A percentile compares a stretch with the other conserved stretches of the same genome.
These are phyloP conservation scores for Pestalotiopsis sp. DNA, from an alignment of 2,329 filamentous ascomycete species.

Conservation along the genomic window DNA sequence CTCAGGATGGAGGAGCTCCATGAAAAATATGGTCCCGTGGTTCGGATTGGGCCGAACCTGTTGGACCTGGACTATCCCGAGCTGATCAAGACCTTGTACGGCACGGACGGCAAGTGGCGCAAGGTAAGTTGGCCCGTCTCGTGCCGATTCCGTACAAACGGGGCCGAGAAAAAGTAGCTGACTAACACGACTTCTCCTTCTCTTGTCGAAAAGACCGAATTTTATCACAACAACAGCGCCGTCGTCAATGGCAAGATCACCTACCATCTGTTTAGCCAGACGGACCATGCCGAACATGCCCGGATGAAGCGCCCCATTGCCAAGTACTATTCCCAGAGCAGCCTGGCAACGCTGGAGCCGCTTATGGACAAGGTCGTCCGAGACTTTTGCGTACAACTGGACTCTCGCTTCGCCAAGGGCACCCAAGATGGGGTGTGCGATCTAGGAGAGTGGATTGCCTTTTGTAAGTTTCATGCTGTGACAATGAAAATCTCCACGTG, in stretches of 20 bases:
- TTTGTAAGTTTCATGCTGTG: conserved; percentile 19
- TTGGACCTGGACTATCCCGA: conserved; percentile 27
- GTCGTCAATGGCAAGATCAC: conserved; percentile 28
- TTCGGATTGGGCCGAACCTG: conserved; percentile 35
- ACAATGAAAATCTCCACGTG: no score
- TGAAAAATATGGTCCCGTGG: conserved; percentile 36
- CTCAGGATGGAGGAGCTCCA: conserved; percentile 31
- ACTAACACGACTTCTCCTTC: neutral
- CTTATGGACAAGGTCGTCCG: conserved; percentile 27
- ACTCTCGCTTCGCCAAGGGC: conserved; percentile 23
- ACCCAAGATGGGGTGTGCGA: conserved; percentile 18
- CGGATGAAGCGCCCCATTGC: conserved; percentile 26
- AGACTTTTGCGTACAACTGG: conserved; percentile 25
- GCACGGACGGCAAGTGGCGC: conserved; percentile 30
- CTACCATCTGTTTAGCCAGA: conserved; percentile 32
- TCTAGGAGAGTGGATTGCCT: conserved; percentile 27
- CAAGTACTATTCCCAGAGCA: conserved; percentile 24
- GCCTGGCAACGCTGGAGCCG: conserved; percentile 23
- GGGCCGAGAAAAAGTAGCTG: neutral
- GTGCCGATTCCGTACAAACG: neutral
- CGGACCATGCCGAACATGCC: conserved; percentile 22
- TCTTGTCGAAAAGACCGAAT: conserved; percentile 22
- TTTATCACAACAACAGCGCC: conserved; percentile 27
- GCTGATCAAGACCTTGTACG: conserved; percentile 33
- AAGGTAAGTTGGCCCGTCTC: conserved; percentile 20